Evolutionary conservation across 768 basidiomycete species (phyloP).

Genomic region (Amylocystis lapponica): DNA sequence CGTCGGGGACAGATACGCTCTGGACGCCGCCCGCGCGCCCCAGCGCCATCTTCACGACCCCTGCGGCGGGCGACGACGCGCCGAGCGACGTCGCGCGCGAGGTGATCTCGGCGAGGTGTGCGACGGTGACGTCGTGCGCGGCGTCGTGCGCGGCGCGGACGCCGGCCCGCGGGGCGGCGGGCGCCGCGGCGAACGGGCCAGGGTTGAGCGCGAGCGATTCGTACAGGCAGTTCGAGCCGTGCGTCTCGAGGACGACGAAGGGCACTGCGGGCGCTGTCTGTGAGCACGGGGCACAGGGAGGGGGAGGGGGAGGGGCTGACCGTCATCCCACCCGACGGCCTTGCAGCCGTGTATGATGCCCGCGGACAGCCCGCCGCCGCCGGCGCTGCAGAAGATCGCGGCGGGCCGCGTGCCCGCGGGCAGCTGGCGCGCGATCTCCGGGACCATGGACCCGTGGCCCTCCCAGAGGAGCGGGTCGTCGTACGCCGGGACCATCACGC

Average conservation of each 20-base stretch:
- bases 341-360: constrained; percentile 68
- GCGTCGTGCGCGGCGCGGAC: constrained; percentile 36
- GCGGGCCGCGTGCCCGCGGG: constrained; percentile 41
- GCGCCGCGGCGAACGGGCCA: constrained; percentile 23
- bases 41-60: constrained; percentile 60
- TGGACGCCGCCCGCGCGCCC: constrained; percentile 49
- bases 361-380: constrained; percentile 67
- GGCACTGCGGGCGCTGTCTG: constrained; percentile 38
- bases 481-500: constrained; percentile 67
- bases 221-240: constrained; percentile 71
- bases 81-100: constrained; percentile 70
- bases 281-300: not conserved
- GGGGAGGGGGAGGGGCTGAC: constrained; percentile 28
- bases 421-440: constrained; percentile 55
- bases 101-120: constrained; percentile 49
- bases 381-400: constrained; percentile 74
- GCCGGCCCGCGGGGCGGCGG: constrained; percentile 34
- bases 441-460: constrained; percentile 71
- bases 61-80: constrained; percentile 57
- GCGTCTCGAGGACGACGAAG: constrained; percentile 62
- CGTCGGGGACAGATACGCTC: constrained; percentile 61
- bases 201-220: constrained; percentile 59
- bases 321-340: constrained; percentile 60
- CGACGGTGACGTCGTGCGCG: constrained; percentile 44
- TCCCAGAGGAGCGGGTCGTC: constrained; percentile 67